Percentiles rank a stretch among this genome's conserved stretches.
Conservation (phyloP, 306 rosid species). For the Medicago arabica region DNA sequence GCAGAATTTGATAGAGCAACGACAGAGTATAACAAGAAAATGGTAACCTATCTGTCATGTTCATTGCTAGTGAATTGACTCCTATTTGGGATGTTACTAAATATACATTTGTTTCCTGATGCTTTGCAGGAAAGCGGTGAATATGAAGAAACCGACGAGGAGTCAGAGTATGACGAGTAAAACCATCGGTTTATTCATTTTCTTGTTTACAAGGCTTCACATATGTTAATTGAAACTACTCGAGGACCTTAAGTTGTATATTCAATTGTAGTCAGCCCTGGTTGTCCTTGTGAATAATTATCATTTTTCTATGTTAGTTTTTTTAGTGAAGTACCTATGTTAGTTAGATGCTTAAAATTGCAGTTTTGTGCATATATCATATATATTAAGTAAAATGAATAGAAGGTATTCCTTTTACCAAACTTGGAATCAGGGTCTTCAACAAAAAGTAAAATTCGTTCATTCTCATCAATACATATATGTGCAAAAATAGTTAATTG, state of each 20-base stretch:
- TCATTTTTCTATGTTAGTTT: neutral
- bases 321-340: conserved; percentile 42
- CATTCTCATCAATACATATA: too few relatives aligned
- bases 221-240: conserved; percentile 30
- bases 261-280: conserved; percentile 35
- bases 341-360: conserved; percentile 41
- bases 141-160: conserved; percentile 63
- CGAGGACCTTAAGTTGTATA: conserved; percentile 47
- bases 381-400: too few relatives aligned
- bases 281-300: conserved; percentile 41
- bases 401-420: too few relatives aligned
- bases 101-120: conserved; percentile 26
- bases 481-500: too few relatives aligned
- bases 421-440: too few relatives aligned
- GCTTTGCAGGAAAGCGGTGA: conserved; percentile 77
- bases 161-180: conserved; percentile 61
- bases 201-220: conserved; percentile 20
- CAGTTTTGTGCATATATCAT: conserved; percentile 28
- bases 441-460: too few relatives aligned
- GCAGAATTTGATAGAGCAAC: conserved; percentile 84
- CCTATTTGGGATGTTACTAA: conserved; percentile 19
- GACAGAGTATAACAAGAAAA: conserved; percentile 71
- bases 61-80: conserved; percentile 19
- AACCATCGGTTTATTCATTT: conserved; percentile 26
- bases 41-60: conserved; percentile 53